Evolutionary conservation across 2,329 filamentous ascomycete genomes (phyloP), one percentile per base, ranked within the genome.

Genomic region (Elsinoe perseae): DNA sequence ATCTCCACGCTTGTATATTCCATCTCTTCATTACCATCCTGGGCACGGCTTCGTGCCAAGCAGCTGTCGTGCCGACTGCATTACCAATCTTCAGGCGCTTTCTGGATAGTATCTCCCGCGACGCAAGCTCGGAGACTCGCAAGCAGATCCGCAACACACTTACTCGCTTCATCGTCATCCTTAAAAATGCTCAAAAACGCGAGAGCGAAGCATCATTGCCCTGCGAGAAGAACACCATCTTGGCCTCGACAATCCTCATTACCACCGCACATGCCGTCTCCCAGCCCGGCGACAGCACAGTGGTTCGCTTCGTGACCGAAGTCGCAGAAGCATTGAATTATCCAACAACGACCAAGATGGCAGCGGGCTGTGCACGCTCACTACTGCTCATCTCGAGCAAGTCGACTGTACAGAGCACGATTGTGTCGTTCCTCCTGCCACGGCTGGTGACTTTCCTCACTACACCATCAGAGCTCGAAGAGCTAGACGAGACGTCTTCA

Each of bases 1-100:
- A 98, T 69, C 79, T 98, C 5, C 90, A 97, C 67, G 92, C 93
- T 36, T 97, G 92, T 66, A 95, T 97, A 62, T 81, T 98, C 50
- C 91, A 98, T 73, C 95, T 97, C 56, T 96, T 97, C 67, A 87
- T 89, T 55, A 95, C 90, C 0, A 93, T 95, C 57, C 80, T 98
- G 10, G 87, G 88, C 12, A 96, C 90, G 0, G 86, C 88, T 0
- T 79, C 83, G 9, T 97, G 92, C 66, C 95, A 98, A 71, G 82
- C 88, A 23, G 80, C 89, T 34, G 89, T 97, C 28, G 85, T 97
- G 1, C 92, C 93, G 0, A 88, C 95, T 70, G 85, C 90, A 2
- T 79, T 98, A 14, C 89, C 93, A 0, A 95, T 91, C 38, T 84
- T 98, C 69, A 92, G 95, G 70, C 84, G 91, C 27, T 98, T 98